Percentiles rank a stretch among this genome's conserved stretches.
Evolutionary conservation across 1,284 basidiomycete genomes (phyloP).

Genomic region (Farysia itapuensis): DNA sequence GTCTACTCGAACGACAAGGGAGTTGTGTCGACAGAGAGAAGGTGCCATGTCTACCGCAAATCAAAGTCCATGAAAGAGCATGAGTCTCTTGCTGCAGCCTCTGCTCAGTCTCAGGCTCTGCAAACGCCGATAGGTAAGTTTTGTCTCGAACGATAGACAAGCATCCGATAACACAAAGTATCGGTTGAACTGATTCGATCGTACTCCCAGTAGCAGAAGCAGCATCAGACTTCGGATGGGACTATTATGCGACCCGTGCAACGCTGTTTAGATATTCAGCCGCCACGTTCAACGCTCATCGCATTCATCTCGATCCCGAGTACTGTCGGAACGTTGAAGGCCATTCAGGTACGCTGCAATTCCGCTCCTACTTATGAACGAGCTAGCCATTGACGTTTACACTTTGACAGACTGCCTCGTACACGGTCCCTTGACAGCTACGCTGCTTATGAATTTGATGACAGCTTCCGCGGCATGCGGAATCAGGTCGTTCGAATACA

Average conservation of each 20-base stretch:
- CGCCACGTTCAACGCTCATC: conserved; percentile 53
- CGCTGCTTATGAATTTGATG: conserved; percentile 29
- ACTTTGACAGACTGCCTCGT: conserved; percentile 30
- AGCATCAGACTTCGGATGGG: conserved; percentile 29
- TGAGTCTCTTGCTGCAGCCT: too few species aligned
- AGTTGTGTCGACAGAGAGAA: conserved; percentile 15
- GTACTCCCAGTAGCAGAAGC: conserved; percentile 18
- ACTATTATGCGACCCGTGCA: conserved; percentile 29
- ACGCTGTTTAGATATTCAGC: conserved; percentile 56
- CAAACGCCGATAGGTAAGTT: too few species aligned
- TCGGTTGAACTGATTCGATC: too few species aligned
- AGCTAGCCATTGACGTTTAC: too few species aligned
- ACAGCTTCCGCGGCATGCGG: conserved; percentile 3
- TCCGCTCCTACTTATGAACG: too few species aligned
- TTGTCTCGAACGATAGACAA: too few species aligned
- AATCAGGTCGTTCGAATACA: conserved; percentile 27
- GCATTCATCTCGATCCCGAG: conserved; percentile 48
- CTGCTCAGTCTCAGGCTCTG: too few species aligned
- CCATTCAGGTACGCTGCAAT: conserved; percentile 25
- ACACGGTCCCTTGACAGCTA: conserved; percentile 45
- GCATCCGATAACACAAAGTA: too few species aligned
- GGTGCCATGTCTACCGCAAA: conserved; percentile 25
- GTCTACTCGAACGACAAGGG: conserved; percentile 7
- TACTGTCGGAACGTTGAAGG: conserved; percentile 51
- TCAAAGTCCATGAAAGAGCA: conserved; percentile 13